Percentiles rank a stretch among this genome's conserved stretches.
Conservation (phyloP, 2,329 filamentous ascomycete genomes). For the Ophiostoma angusticollis region DNA sequence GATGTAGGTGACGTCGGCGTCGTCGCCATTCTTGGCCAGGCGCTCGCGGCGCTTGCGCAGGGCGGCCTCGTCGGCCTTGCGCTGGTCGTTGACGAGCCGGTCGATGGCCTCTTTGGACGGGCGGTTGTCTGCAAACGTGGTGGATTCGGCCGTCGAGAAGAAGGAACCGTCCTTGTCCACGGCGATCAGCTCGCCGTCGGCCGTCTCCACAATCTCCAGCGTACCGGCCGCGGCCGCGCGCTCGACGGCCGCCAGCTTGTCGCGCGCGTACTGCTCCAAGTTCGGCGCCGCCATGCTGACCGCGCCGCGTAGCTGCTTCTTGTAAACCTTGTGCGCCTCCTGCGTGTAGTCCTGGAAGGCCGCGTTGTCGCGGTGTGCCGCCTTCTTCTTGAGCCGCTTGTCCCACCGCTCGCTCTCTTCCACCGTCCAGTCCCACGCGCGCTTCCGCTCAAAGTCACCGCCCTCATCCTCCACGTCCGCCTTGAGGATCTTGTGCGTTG, state of each 20-base stretch:
- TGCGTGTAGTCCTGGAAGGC: conserved; percentile 81
- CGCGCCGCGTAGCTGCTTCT: conserved; percentile 55
- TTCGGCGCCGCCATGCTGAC: conserved; percentile 59
- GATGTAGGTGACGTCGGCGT: conserved; percentile 93
- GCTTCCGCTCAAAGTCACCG: conserved; percentile 92
- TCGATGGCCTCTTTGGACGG: conserved; percentile 82
- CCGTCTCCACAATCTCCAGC: conserved; percentile 89
- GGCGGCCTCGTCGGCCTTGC: conserved; percentile 75
- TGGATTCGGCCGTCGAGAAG: conserved; percentile 77
- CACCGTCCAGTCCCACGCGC: conserved; percentile 96
- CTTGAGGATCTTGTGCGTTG: conserved; percentile 85
- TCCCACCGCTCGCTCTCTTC: conserved; percentile 95
- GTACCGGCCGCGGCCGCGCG: conserved; percentile 72
- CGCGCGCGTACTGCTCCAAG: conserved; percentile 70
- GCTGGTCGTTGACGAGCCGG: conserved; percentile 70
- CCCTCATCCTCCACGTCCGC: conserved; percentile 75
- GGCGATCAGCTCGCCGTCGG: conserved; percentile 84
- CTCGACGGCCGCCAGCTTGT: conserved; percentile 76
- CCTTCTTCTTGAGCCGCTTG: conserved; percentile 75
- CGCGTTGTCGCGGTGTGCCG: conserved; percentile 66
- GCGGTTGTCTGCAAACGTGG: conserved; percentile 69
- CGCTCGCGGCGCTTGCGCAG: conserved; percentile 78
- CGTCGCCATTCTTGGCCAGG: conserved; percentile 65
- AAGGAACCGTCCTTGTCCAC: conserved; percentile 85
- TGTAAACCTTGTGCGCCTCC: conserved; percentile 87